phyloP scores from a whole-genome alignment of 164 flowering plant genomes.

The Macadamia tetraphylla region DNA sequence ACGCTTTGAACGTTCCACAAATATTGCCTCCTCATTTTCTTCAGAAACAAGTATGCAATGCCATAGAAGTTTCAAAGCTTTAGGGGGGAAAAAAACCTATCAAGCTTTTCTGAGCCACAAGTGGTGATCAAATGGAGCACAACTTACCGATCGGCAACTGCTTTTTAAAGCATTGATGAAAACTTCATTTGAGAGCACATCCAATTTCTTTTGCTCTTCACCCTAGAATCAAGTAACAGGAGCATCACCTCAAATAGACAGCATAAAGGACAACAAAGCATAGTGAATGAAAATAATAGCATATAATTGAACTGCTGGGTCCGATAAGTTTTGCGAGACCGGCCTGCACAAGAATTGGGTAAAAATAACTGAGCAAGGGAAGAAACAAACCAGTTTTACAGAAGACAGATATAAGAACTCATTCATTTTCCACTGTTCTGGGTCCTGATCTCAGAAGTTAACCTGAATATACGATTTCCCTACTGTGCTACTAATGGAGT shows the following conservation, averaged over 20 bases:
- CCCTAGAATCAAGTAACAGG: constrained; percentile 42
- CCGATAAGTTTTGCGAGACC: constrained; percentile 97
- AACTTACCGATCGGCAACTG: constrained; percentile 92
- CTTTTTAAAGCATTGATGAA: constrained; percentile 86
- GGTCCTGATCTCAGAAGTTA: neutral
- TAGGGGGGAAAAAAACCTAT: neutral
- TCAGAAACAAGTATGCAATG: constrained; percentile 96
- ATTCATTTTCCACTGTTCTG: no score
- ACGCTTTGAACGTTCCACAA: constrained; percentile 74
- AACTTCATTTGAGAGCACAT: constrained; percentile 95
- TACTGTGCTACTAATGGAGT: neutral
- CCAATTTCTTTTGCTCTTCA: constrained; percentile 97
- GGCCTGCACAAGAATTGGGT: constrained; percentile 80
- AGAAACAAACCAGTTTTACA: neutral
- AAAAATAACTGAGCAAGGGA: no score
- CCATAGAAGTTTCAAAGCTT: constrained; percentile 8
- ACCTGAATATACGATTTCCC: neutral
- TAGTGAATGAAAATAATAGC: no score
- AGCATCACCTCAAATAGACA: no score
- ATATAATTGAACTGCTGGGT: no score
- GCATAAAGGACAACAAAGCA: no score
- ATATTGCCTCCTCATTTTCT: constrained; percentile 96
- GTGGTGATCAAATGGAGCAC: neutral
- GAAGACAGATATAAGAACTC: neutral
- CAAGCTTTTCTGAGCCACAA: neutral